These are phyloP conservation scores for Thermothelomyces thermophilus DNA, from an alignment of 2,329 filamentous ascomycete genomes.

Conservation along the genomic window DNA sequence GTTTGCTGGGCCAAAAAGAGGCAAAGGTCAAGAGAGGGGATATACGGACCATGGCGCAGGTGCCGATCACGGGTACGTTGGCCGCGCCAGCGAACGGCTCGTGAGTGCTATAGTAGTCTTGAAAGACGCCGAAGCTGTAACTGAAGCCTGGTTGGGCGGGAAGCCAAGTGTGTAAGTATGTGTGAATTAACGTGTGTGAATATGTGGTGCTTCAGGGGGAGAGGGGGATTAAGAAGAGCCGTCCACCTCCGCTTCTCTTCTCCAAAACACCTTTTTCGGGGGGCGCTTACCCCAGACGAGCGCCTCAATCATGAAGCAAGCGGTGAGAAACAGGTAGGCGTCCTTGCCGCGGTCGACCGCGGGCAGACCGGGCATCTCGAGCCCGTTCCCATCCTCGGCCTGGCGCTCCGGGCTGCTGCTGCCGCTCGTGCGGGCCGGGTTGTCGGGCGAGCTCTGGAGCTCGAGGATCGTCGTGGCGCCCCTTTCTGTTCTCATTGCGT, in stretches of 20 bases:
- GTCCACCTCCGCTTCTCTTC: no score
- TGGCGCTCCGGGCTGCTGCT: slow-evolving; percentile 5
- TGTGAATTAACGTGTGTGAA: no score
- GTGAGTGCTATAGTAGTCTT: slow-evolving; percentile 59
- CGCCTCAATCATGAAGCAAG: slow-evolving; percentile 46
- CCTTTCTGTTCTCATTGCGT: slow-evolving; percentile 1
- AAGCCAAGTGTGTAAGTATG: background rate
- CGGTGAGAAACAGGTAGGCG: slow-evolving; percentile 40
- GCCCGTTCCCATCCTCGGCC: slow-evolving; percentile 9
- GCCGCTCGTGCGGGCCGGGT: slow-evolving; percentile 1
- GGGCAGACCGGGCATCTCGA: slow-evolving; percentile 28
- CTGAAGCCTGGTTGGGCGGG: slow-evolving; percentile 49
- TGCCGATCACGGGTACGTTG: slow-evolving; percentile 58
- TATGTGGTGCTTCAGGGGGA: no score
- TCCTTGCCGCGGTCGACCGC: slow-evolving; percentile 33
- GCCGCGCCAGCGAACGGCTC: slow-evolving; percentile 49
- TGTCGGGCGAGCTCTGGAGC: slow-evolving; percentile 1
- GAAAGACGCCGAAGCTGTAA: slow-evolving; percentile 63
- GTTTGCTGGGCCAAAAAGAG: slow-evolving; percentile 20
- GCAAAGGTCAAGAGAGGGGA: slow-evolving; percentile 14
- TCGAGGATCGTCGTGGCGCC: slow-evolving; percentile 4
- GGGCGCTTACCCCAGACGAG: slow-evolving; percentile 43
- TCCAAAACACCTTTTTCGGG: background rate
- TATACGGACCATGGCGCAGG: slow-evolving; percentile 47
- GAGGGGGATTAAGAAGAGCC: no score